These are phyloP conservation scores for Agrostemma githago DNA, from an alignment of 148 eudicot genomes.

Conservation along the genomic window DNA sequence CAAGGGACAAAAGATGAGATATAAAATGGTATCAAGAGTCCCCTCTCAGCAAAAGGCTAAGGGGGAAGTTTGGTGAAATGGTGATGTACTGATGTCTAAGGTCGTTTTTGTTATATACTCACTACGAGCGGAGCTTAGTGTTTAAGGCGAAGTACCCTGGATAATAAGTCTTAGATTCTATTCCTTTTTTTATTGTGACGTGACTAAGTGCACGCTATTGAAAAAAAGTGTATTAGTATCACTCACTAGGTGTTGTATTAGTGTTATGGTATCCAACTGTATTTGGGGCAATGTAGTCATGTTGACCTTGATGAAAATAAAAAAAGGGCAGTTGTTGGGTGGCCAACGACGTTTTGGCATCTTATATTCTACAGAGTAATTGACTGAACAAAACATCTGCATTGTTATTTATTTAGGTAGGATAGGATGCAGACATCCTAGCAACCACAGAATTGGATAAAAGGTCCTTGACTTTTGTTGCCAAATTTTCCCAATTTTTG, in stretches of 20 bases:
- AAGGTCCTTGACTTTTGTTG: background rate
- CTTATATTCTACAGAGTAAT: background rate
- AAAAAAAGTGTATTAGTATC: too few relatives aligned
- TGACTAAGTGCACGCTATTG: too few relatives aligned
- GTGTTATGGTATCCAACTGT: too few relatives aligned
- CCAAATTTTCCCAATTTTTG: background rate
- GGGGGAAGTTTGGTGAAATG: background rate
- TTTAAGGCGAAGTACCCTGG: too few relatives aligned
- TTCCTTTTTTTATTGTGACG: too few relatives aligned
- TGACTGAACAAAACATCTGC: background rate
- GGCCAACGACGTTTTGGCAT: background rate
- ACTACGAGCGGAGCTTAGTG: too few relatives aligned
- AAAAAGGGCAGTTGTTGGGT: background rate
- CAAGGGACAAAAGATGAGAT: background rate
- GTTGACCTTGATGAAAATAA: too few relatives aligned
- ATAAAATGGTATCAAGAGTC: background rate
- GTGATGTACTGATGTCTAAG: too few relatives aligned
- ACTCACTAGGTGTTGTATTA: too few relatives aligned
- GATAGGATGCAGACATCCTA: conserved; percentile 1
- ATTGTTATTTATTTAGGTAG: background rate
- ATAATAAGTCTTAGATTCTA: too few relatives aligned
- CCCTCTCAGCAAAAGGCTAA: background rate
- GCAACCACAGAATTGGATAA: background rate
- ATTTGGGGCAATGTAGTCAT: too few relatives aligned
- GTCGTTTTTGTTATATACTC: too few relatives aligned